phyloP scores from a whole-genome alignment of 1,284 basidiomycete species.

The Malassezia equina region DNA sequence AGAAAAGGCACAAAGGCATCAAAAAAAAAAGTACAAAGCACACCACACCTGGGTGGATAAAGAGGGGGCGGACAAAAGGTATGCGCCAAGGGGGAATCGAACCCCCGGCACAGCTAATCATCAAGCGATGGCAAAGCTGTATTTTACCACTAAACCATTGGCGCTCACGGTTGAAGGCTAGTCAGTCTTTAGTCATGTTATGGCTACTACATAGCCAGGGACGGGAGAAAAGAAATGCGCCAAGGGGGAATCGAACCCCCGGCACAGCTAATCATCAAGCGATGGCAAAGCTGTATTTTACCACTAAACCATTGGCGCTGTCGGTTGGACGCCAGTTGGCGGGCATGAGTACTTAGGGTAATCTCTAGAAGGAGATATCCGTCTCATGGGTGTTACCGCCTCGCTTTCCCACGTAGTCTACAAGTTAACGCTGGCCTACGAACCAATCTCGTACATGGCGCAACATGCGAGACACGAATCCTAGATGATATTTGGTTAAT shows the following conservation, averaged over 20 bases:
- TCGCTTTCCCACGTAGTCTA: not conserved
- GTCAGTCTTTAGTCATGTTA: not conserved
- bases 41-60: no score
- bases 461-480: conserved; percentile 1
- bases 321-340: not conserved
- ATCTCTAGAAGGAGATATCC: no score
- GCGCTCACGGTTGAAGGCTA: not conserved
- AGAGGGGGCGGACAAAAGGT: no score
- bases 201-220: not conserved
- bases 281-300: conserved; percentile 14
- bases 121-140: conserved; percentile 17
- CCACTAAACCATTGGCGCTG: conserved; percentile 12
- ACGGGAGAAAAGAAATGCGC: not conserved
- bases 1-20: conserved; percentile 8
- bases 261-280: conserved; percentile 6
- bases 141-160: conserved; percentile 21
- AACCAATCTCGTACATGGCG: conserved; percentile 10
- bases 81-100: conserved; percentile 20
- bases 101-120: conserved; percentile 19
- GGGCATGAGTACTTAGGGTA: not conserved
- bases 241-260: conserved; percentile 14
- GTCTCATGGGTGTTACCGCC: no score
- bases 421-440: not conserved
- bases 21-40: no score
- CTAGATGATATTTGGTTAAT: conserved; percentile 8